These are phyloP conservation scores for Thraustotheca clavata DNA, from an alignment of 352 stramenopile genomes.

Conservation along the genomic window DNA sequence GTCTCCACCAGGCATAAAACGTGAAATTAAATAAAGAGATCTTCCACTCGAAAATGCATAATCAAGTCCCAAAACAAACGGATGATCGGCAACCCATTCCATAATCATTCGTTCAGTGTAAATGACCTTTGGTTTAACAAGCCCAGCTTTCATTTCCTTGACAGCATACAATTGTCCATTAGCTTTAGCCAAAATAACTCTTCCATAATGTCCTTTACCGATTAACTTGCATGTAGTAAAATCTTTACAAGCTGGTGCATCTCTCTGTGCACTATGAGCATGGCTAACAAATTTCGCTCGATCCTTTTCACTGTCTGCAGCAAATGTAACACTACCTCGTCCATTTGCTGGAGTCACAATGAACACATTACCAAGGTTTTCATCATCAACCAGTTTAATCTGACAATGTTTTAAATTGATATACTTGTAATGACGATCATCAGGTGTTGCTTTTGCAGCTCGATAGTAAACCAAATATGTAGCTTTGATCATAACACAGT, in stretches of 20 bases:
- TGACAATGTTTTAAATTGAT: slow-evolving; percentile 67
- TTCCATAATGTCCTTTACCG: slow-evolving; percentile 75
- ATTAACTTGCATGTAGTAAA: slow-evolving; percentile 79
- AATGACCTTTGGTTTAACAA: slow-evolving; percentile 79
- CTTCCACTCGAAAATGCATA: slow-evolving; percentile 93
- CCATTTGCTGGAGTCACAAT: slow-evolving; percentile 58
- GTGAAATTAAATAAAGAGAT: slow-evolving; percentile 96
- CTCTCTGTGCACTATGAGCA: slow-evolving; percentile 41
- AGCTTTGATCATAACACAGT: slow-evolving; percentile 84
- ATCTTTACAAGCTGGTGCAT: slow-evolving; percentile 42
- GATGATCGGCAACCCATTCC: slow-evolving; percentile 84
- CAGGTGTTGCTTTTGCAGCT: slow-evolving; percentile 34
- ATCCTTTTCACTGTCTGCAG: slow-evolving; percentile 76
- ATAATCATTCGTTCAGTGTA: slow-evolving; percentile 77
- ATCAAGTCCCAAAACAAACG: slow-evolving; percentile 97
- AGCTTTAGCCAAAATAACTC: slow-evolving; percentile 52
- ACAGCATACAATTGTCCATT: slow-evolving; percentile 68
- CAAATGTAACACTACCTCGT: slow-evolving; percentile 61
- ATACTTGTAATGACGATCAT: slow-evolving; percentile 55
- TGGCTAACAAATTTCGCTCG: slow-evolving; percentile 65
- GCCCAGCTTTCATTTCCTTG: slow-evolving; percentile 87
- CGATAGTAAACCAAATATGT: slow-evolving; percentile 80
- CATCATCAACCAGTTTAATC: slow-evolving; percentile 71
- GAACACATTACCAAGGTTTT: slow-evolving; percentile 58
- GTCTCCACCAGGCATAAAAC: slow-evolving; percentile 97